A percentile compares a stretch with the other conserved stretches of the same genome.
These are phyloP conservation scores for Quercus parvula DNA, from an alignment of 306 rosid species.

Conservation along the genomic window DNA sequence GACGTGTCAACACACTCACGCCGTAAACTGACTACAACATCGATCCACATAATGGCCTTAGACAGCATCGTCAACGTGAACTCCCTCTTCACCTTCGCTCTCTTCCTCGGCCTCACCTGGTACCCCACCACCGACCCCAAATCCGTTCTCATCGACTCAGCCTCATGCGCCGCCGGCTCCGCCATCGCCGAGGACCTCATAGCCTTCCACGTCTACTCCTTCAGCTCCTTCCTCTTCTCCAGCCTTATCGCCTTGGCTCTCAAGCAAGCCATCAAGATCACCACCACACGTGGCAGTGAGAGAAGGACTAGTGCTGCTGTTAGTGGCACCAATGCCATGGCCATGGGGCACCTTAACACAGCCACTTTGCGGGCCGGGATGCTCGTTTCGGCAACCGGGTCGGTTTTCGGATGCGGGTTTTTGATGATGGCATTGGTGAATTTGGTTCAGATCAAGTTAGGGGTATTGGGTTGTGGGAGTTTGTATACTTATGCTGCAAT, in stretches of 20 bases:
- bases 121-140: constrained; percentile 43
- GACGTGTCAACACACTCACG: constrained; percentile 21
- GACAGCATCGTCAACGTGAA: constrained; percentile 83
- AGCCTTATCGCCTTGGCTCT: constrained; percentile 80
- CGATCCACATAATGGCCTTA: constrained; percentile 76
- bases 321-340: neutral
- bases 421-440: constrained; percentile 74
- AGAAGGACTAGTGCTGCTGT: neutral
- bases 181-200: constrained; percentile 47
- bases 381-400: constrained; percentile 67
- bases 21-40: constrained; percentile 42
- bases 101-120: constrained; percentile 75
- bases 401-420: constrained; percentile 77
- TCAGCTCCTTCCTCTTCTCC: constrained; percentile 93
- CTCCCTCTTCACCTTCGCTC: constrained; percentile 81
- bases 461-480: constrained; percentile 64
- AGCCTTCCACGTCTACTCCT: constrained; percentile 70
- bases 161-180: constrained; percentile 41
- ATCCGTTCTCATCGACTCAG: constrained; percentile 30
- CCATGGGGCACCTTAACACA: constrained; percentile 37
- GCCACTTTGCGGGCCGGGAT: constrained; percentile 54
- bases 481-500: constrained; percentile 55
- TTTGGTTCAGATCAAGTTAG: constrained; percentile 78
- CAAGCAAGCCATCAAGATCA: constrained; percentile 59
- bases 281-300: neutral